Evolutionary conservation across 2,329 filamentous ascomycete genomes (phyloP).

Genomic region (Alternaria sp.): DNA sequence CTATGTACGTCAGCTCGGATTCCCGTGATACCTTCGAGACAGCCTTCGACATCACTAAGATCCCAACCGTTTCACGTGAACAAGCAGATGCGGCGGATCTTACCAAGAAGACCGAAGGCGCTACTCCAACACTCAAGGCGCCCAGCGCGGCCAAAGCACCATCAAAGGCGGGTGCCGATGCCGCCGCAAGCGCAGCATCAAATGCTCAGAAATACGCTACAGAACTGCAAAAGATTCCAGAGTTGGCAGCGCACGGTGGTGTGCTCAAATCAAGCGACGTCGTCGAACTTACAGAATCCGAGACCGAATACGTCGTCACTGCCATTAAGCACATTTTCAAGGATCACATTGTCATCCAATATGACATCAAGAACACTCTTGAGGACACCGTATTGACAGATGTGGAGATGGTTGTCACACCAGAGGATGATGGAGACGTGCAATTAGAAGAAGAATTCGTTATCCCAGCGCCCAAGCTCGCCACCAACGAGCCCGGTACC

Average conservation of each 20-base stretch:
- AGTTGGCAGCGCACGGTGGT: conserved; percentile 87
- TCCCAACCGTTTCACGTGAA: conserved; percentile 93
- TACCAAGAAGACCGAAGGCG: conserved; percentile 94
- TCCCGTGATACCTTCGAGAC: conserved; percentile 84
- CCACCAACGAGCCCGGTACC: conserved; percentile 86
- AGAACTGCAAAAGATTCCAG: conserved; percentile 86
- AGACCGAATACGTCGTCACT: conserved; percentile 95
- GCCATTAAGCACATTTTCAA: conserved; percentile 98
- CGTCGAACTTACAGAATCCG: conserved; percentile 92
- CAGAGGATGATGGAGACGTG: conserved; percentile 82
- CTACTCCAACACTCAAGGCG: conserved; percentile 92
- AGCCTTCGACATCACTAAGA: conserved; percentile 89
- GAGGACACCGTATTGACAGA: conserved; percentile 70
- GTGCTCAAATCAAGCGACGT: conserved; percentile 90
- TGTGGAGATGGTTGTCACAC: conserved; percentile 75
- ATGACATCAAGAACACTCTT: conserved; percentile 97
- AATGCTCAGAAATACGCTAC: conserved; percentile 88
- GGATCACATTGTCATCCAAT: conserved; percentile 94
- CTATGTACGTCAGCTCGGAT: conserved; percentile 95
- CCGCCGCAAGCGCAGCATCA: conserved; percentile 77
- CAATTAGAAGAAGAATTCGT: conserved; percentile 85
- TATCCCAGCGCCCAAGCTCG: conserved; percentile 83
- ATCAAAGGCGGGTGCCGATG: conserved; percentile 73
- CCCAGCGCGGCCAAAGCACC: conserved; percentile 83
- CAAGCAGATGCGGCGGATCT: conserved; percentile 96